These are phyloP conservation scores for Fusarium sp. DNA, from an alignment of 2,329 filamentous ascomycete species.

Conservation along the genomic window DNA sequence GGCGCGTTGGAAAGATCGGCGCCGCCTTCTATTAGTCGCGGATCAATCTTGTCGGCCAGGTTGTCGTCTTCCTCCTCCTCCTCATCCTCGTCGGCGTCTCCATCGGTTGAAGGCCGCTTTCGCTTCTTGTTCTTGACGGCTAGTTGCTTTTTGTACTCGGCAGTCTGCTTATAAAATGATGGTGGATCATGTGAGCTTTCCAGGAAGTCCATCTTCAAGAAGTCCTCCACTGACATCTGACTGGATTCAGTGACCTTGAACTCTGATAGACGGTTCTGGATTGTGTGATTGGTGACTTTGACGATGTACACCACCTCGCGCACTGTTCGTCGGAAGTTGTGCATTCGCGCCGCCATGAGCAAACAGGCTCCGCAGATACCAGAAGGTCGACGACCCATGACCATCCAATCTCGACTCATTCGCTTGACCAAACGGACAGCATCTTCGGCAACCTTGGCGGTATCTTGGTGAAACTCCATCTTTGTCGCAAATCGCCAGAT, in stretches of 20 bases:
- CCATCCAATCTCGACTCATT: constrained; percentile 98
- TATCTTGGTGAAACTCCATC: constrained; percentile 87
- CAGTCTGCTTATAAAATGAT: constrained; percentile 76
- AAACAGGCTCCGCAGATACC: constrained; percentile 95
- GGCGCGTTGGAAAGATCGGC: constrained; percentile 51
- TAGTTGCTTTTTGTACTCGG: constrained; percentile 67
- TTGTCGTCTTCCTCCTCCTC: constrained; percentile 30
- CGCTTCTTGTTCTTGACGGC: constrained; percentile 61
- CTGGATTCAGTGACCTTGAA: constrained; percentile 90
- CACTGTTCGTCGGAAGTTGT: constrained; percentile 94
- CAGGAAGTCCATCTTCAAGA: constrained; percentile 76
- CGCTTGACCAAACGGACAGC: constrained; percentile 88
- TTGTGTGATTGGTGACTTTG: constrained; percentile 93
- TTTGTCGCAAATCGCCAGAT: constrained; percentile 92
- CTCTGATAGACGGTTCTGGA: constrained; percentile 90
- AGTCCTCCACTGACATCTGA: constrained; percentile 87
- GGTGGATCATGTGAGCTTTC: constrained; percentile 85
- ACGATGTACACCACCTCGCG: constrained; percentile 98
- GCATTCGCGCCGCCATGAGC: constrained; percentile 95
- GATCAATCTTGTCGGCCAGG: constrained; percentile 14
- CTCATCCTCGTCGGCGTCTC: constrained; percentile 24
- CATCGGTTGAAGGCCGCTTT: constrained; percentile 53
- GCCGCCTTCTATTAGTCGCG: constrained; percentile 44
- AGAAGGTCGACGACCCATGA: constrained; percentile 90
- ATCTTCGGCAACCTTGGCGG: constrained; percentile 86